Evolutionary conservation across 1,139 yeast genomes (phyloP), one percentile per base, ranked within the genome.

Genomic region (Debaryomyces coudertii): DNA sequence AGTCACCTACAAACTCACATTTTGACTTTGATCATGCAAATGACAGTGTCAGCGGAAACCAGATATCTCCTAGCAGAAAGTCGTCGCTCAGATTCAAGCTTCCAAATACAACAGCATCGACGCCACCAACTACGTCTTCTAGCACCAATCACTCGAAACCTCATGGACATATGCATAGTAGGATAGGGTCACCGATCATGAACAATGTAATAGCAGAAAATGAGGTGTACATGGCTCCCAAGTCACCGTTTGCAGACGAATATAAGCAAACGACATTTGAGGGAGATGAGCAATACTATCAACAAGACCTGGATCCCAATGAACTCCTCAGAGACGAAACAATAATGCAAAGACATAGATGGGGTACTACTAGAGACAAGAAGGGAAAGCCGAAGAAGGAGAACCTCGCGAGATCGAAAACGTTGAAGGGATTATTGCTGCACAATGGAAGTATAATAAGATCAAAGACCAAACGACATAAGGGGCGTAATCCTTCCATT

Each of bases 311-410:
- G 23, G 51, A 45, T 5, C 42, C 45, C 23, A 51, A 48, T n/a
- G 46, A 45, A 4, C 46, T 47, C 11, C 42, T 46, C 24, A 35
- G 45, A 24, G 44, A 47, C 7, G 56, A 49, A 18, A 60, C 69
- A 11, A 66, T 70, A 4, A 84, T 84, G 83, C 83, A 86, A 57
- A 79, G 95, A 57, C 80, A 84, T 56, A 77, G 97, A 67, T 87
- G 96, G 96, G 97, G 97, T 47, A 90, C 97, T 7, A 88, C 86
- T 51, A 77, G 96, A 54, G 82, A 83, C 58, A 83, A 83, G 51
- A 79, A 82, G 52, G 95, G 95, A n/a, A 73, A 78, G 41, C 90
- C 90, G 4, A 65, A 67, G 34, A 62, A 62, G 49, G 77, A 72
- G 45, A 71, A 69, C 29, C 69, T 79, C 22, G 64, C 67, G 24